Conservation (phyloP, 257 asterid genomes). For the Vinca minor region DNA sequence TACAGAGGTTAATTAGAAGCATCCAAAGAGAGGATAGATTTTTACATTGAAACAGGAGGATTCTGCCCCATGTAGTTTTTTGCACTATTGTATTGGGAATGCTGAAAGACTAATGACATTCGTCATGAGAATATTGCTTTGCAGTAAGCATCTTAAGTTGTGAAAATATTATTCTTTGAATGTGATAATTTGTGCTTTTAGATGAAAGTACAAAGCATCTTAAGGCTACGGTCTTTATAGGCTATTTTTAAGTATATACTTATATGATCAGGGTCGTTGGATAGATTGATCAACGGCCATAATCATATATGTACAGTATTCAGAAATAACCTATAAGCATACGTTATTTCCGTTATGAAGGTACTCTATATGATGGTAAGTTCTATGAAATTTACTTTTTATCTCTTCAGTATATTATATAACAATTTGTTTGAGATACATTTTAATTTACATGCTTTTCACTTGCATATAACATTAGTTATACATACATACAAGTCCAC, state of each 20-base stretch:
- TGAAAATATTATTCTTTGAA: not conserved
- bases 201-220: not conserved
- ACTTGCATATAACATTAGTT: not conserved
- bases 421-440: not conserved
- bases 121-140: not conserved
- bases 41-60: slow-evolving; percentile 7
- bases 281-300: too few relatives aligned
- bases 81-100: not conserved
- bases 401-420: not conserved
- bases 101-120: not conserved
- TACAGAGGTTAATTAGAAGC: slow-evolving; percentile 2
- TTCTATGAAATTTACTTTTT: not conserved
- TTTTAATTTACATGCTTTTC: not conserved
- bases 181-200: not conserved
- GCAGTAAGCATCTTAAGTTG: not conserved
- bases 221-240: too few relatives aligned
- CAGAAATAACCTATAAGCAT: too few relatives aligned
- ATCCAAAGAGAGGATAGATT: not conserved
- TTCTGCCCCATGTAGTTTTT: not conserved
- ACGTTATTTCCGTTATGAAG: too few relatives aligned
- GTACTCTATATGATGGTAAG: not conserved
- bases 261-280: too few relatives aligned
- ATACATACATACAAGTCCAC: not conserved
- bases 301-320: too few relatives aligned
- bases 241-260: too few relatives aligned